Evolutionary conservation across 2,329 filamentous ascomycete genomes (phyloP).

Genomic region (Colletotrichum ledebouriae): DNA sequence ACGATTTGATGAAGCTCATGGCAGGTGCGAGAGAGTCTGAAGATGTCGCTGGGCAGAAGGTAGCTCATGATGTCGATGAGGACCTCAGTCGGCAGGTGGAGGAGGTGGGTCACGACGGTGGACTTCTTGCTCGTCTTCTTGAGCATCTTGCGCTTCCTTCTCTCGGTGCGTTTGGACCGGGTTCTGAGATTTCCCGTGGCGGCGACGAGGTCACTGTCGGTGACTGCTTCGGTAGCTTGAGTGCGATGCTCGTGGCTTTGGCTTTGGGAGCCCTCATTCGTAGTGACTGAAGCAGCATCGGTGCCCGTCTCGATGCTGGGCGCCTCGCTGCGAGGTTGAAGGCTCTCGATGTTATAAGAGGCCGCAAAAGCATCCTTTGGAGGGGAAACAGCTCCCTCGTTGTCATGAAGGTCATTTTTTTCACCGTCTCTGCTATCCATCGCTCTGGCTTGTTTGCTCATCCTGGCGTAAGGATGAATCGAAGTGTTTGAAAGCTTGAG

Average conservation of each 20-base stretch:
- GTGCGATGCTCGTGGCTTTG: neutral
- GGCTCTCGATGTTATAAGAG: neutral
- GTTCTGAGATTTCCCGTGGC: conserved; percentile 32
- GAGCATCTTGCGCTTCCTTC: conserved; percentile 32
- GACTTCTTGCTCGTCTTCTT: conserved; percentile 33
- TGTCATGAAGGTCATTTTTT: fast-evolving
- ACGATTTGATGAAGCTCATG: conserved; percentile 59
- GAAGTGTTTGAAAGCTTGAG: neutral
- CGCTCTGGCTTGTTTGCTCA: too few relatives aligned
- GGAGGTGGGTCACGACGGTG: conserved; percentile 49
- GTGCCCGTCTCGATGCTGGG: neutral
- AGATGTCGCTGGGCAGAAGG: conserved; percentile 64
- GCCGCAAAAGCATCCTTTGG: neutral
- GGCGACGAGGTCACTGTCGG: conserved; percentile 32
- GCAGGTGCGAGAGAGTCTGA: conserved; percentile 59
- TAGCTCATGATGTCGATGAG: conserved; percentile 61
- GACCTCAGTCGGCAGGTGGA: conserved; percentile 67
- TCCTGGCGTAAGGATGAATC: too few relatives aligned
- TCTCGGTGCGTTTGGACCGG: conserved; percentile 41
- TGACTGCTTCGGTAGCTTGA: conserved; percentile 29
- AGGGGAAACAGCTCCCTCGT: neutral
- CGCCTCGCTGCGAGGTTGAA: neutral
- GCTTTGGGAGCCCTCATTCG: neutral
- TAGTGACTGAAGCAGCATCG: neutral
- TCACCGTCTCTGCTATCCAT: too few relatives aligned